Conservation (phyloP, 192 early-diverging fungal species). For the Coemansia sp. region DNA sequence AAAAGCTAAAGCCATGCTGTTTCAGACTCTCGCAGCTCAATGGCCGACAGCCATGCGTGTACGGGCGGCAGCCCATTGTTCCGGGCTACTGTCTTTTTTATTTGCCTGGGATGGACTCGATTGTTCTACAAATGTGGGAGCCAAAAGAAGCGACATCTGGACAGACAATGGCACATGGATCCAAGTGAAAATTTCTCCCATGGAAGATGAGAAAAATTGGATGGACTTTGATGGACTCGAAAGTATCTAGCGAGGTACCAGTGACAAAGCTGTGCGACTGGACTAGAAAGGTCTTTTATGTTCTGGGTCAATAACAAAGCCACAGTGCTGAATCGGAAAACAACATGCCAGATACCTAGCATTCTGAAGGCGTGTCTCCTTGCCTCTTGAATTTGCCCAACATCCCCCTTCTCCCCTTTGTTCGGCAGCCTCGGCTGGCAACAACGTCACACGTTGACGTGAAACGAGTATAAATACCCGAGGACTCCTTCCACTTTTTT, state of each 20-base stretch:
- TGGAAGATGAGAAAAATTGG: neutral
- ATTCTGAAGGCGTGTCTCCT: neutral
- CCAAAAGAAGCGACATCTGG: neutral
- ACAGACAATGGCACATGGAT: neutral
- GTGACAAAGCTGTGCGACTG: neutral
- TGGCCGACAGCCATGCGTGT: slow-evolving; percentile 7
- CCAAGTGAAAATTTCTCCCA: neutral
- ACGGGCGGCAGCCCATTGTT: slow-evolving; percentile 1
- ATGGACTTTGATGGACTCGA: neutral
- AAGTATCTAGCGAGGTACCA: neutral
- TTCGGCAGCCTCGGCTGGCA: neutral
- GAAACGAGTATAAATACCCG: neutral
- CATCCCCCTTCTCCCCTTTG: neutral
- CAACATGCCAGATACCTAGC: neutral
- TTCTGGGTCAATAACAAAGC: neutral
- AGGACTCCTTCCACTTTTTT: neutral
- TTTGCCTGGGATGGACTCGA: neutral
- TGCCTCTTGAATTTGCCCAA: neutral
- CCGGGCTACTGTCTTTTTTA: slow-evolving; percentile 5
- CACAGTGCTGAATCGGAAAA: neutral
- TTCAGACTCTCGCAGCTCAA: slow-evolving; percentile 14
- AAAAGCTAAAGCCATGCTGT: slow-evolving; percentile 7
- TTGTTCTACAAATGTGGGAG: slow-evolving; percentile 7
- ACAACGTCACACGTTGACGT: neutral
- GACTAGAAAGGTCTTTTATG: neutral